Conservation (phyloP, 352 stramenopile genomes). For the Pythium sukuiense region DNA sequence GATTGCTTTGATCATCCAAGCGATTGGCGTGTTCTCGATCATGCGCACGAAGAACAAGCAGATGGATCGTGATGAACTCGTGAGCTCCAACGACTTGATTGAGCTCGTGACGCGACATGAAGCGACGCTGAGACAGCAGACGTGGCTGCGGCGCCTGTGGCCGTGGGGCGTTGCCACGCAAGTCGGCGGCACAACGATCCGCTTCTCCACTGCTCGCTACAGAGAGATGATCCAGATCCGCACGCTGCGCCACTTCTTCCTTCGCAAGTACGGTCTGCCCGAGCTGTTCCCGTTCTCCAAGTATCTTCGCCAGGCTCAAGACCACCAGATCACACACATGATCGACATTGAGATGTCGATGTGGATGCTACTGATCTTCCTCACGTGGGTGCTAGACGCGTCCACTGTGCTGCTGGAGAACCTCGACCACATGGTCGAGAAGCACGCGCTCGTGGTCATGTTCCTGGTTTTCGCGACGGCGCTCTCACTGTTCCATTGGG, state of each 20-base stretch:
- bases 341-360: slow-evolving; percentile 69
- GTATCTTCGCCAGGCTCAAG: slow-evolving; percentile 67
- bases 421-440: slow-evolving; percentile 16
- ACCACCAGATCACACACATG: slow-evolving; percentile 75
- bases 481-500: slow-evolving; percentile 18
- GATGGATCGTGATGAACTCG: slow-evolving; percentile 23
- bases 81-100: slow-evolving; percentile 28
- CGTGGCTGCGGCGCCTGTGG: slow-evolving; percentile 13
- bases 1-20: slow-evolving; percentile 33
- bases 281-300: slow-evolving; percentile 57
- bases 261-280: slow-evolving; percentile 22
- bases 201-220: slow-evolving; percentile 12
- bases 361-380: slow-evolving; percentile 31
- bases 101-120: slow-evolving; percentile 29
- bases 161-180: slow-evolving; percentile 5
- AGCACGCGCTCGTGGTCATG: slow-evolving; percentile 17
- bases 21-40: slow-evolving; percentile 30
- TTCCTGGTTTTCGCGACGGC: slow-evolving; percentile 23
- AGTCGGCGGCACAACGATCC: slow-evolving; percentile 5
- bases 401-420: slow-evolving; percentile 14
- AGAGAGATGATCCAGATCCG: slow-evolving; percentile 23
- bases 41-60: slow-evolving; percentile 33
- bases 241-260: slow-evolving; percentile 27
- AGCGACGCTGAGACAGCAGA: slow-evolving; percentile 15
- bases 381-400: slow-evolving; percentile 23